Percentiles rank a stretch among this genome's conserved stretches.
Conservation (phyloP, 2,329 filamentous ascomycete genomes). For the Aspergillus ruber region DNA sequence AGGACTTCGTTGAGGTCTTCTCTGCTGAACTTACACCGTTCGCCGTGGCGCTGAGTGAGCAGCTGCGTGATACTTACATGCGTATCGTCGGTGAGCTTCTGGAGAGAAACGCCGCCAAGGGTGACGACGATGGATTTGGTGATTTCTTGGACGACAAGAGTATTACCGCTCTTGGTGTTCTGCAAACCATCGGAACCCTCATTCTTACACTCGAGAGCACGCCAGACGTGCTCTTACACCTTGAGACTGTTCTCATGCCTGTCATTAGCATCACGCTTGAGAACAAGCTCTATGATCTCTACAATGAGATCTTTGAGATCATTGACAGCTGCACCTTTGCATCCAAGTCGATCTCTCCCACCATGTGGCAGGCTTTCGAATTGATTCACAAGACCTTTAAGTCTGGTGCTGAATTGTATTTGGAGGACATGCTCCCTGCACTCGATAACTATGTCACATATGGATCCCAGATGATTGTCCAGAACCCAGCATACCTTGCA, state of each 20-base stretch:
- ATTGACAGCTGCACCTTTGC: slow-evolving; percentile 99
- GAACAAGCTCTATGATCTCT: slow-evolving; percentile 96
- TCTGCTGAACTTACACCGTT: slow-evolving; percentile 95
- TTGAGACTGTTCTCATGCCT: slow-evolving; percentile 94
- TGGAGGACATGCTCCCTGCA: slow-evolving; percentile 97
- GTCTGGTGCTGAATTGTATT: slow-evolving; percentile 89
- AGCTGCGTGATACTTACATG: slow-evolving; percentile 91
- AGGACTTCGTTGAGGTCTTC: slow-evolving; percentile 98
- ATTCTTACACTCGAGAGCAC: slow-evolving; percentile 97
- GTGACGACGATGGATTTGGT: slow-evolving; percentile 71
- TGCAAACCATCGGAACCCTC: slow-evolving; percentile 95
- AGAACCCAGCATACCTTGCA: slow-evolving; percentile 79
- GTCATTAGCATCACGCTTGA: slow-evolving; percentile 93
- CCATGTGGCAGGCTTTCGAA: slow-evolving; percentile 98
- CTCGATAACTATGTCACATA: slow-evolving; percentile 98
- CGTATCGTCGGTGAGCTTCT: slow-evolving; percentile 87
- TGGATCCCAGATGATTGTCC: slow-evolving; percentile 69
- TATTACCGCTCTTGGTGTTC: slow-evolving; percentile 88
- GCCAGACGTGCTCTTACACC: slow-evolving; percentile 86
- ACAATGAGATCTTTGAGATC: slow-evolving; percentile 98
- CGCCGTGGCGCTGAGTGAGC: slow-evolving; percentile 90
- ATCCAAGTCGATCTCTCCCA: slow-evolving; percentile 87
- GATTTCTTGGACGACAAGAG: slow-evolving; percentile 98
- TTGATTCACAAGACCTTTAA: slow-evolving; percentile 96
- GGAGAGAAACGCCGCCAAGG: slow-evolving; percentile 71